Evolutionary conservation across 108 stramenopile species (phyloP), one percentile per base, ranked within the genome.

Genomic region (Nitzschia sp.): DNA sequence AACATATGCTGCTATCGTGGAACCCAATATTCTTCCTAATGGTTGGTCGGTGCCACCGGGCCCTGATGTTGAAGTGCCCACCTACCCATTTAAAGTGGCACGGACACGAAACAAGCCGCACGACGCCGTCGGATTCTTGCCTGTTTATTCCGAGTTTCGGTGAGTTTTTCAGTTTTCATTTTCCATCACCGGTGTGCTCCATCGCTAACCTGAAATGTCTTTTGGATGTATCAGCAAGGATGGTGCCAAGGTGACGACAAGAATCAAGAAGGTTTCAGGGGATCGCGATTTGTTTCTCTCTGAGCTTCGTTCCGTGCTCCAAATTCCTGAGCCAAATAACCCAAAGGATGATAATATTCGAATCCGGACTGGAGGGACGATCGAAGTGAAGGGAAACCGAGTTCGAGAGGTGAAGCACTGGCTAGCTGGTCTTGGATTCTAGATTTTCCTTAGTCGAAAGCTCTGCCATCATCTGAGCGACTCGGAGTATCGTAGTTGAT

Each of bases 381-480:
- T 92, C 69, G 94, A 95, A 67, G 71, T 95, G 49, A 86, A 95
- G 60, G 94, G 94, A 21, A 85, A 95, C 68, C 68, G 74, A 31
- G 82, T 82, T 19, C 74, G 71, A 38, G 81, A 85, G 35, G 86
- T 95, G 2, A 86, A 84, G 77, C 45, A 67, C 24, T 95, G 94
- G 94, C 66, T 95, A 59, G 89, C 88, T 6, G 86, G 85, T 26
- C 82, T 95, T 69, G 94, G 94, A 25, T 95, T 95, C 72, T 95
- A 85, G 69, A n/a, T n/a, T n/a, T n/a, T n/a, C n/a, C n/a, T 21
- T 27, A n/a, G n/a, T 54, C 25, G 53, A 54, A 24, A 17, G 13
- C 17, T 26, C 54, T 55, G 13, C 9, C 13, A n/a, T n/a, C n/a
- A n/a, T n/a, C n/a, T n/a, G n/a, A n/a, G n/a, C n/a, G n/a, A n/a